phyloP scores from a whole-genome alignment of 768 basidiomycete species.

The Gelatoporia subvermispora region DNA sequence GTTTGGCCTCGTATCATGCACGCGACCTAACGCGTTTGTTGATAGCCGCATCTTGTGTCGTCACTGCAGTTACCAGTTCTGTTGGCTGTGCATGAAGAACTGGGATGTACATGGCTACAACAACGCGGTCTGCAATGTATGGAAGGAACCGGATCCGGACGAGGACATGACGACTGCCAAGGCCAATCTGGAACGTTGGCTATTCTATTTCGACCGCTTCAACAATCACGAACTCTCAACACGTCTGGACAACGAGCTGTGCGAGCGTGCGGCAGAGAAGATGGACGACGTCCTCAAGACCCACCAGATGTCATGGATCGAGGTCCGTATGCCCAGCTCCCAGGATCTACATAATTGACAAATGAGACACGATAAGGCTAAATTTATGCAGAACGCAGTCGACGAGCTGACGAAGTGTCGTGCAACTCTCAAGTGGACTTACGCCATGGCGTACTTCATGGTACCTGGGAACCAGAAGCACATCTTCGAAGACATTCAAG shows the following conservation, averaged over 20 bases:
- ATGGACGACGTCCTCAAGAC: constrained; percentile 99
- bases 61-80: constrained; percentile 96
- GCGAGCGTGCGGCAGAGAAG: constrained; percentile 96
- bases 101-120: constrained; percentile 16
- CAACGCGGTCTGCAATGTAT: constrained; percentile 29
- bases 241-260: constrained; percentile 86
- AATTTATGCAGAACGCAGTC: constrained; percentile 97
- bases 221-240: constrained; percentile 99
- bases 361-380: constrained; percentile 11
- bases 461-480: constrained; percentile 88
- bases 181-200: constrained; percentile 25
- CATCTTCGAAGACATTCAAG: constrained; percentile 94
- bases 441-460: constrained; percentile 99
- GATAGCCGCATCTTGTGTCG: constrained; percentile 97
- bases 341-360: neutral
- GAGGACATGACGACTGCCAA: constrained; percentile 33
- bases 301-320: constrained; percentile 93
- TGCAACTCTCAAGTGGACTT: constrained; percentile 97
- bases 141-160: constrained; percentile 78
- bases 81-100: constrained; percentile 96
- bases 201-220: constrained; percentile 92
- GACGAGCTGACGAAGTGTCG: constrained; percentile 87
- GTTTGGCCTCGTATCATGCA: constrained; percentile 1
- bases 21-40: constrained; percentile 76
- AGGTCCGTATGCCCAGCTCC: constrained; percentile 47